A percentile compares a stretch with the other conserved stretches of the same genome.
These are phyloP conservation scores for Ophiosphaerella narmari DNA, from an alignment of 2,329 filamentous ascomycete genomes.

Conservation along the genomic window DNA sequence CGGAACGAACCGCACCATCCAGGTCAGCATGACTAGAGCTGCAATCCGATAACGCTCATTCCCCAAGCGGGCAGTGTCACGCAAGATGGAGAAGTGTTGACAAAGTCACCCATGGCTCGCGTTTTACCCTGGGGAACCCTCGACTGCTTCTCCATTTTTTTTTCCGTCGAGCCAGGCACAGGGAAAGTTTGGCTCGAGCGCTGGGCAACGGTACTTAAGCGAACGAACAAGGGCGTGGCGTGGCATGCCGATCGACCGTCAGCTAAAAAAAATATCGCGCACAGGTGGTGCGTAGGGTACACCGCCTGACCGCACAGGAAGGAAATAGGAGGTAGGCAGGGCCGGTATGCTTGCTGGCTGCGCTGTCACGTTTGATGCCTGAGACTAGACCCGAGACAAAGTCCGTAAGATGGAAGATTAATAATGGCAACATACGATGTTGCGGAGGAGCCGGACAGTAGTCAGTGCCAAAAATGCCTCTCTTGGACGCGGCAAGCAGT, in stretches of 20 bases:
- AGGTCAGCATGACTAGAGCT: neutral
- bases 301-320: too few relatives aligned
- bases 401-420: constrained; percentile 13
- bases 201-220: neutral
- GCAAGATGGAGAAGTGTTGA: too few relatives aligned
- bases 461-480: neutral
- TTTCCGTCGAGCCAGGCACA: too few relatives aligned
- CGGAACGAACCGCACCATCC: constrained; percentile 14
- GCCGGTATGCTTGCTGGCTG: neutral
- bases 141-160: too few relatives aligned
- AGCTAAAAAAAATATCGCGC: too few relatives aligned
- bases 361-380: neutral
- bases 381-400: constrained; percentile 15
- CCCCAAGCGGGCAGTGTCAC: too few relatives aligned
- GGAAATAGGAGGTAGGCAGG: too few relatives aligned
- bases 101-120: too few relatives aligned
- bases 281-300: too few relatives aligned
- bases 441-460: neutral
- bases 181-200: too few relatives aligned
- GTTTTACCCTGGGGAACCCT: too few relatives aligned
- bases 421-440: constrained; percentile 1
- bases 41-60: neutral
- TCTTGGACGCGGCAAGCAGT: neutral
- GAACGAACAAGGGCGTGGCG: neutral
- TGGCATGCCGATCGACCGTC: too few relatives aligned